Evolutionary conservation across 495 filamentous ascomycete genomes (phyloP), one percentile per base, ranked within the genome.

Genomic region (Neurospora sp.): DNA sequence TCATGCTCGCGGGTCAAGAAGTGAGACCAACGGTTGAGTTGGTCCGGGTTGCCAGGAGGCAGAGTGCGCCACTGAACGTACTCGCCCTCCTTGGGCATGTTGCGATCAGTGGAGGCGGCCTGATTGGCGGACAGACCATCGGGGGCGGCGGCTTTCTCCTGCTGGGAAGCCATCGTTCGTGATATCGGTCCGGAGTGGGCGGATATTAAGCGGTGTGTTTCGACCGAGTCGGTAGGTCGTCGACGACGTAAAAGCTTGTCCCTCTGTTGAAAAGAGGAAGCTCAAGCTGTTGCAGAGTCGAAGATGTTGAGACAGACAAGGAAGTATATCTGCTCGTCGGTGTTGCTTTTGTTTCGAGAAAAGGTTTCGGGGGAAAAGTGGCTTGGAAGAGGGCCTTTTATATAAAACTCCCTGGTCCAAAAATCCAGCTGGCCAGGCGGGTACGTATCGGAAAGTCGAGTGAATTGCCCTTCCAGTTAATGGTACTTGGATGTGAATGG

Each of bases 1-100:
- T 98, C 94, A 90, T 98, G 93, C 27, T 87, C 92, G 35, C 79
- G 76, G 6, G 85, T 86, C 68, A 86, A 70, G n/a, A 73, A 74
- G 6, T 83, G 80, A 10, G 85, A 86, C 84, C 84, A 86, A 16
- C 85, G 81, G 73, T 86, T 86, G 38, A 86, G 76, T 14, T 65
- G 53, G 53, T 65, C 14, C 27, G 81, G 75, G 1, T 81, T 82
- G 4, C 83, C 83, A 3, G 84, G 74, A 0, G 84, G 81, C 3
- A 85, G 77, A 37, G 74, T 75, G 70, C 82, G 73, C 76, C 83
- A 86, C 69, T 83, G 79, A 71, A 85, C 77, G 76, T 86, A 86
- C 31, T 86, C 79, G 69, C 78, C 83, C 3, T 79, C 73, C 71
- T 82, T 82, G 73, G 82, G 81, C 69, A 83, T 78, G 71, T 80